A percentile compares a stretch with the other conserved stretches of the same genome.
Conservation (phyloP, 2,329 filamentous ascomycete species). For the Huntiella savannae region DNA sequence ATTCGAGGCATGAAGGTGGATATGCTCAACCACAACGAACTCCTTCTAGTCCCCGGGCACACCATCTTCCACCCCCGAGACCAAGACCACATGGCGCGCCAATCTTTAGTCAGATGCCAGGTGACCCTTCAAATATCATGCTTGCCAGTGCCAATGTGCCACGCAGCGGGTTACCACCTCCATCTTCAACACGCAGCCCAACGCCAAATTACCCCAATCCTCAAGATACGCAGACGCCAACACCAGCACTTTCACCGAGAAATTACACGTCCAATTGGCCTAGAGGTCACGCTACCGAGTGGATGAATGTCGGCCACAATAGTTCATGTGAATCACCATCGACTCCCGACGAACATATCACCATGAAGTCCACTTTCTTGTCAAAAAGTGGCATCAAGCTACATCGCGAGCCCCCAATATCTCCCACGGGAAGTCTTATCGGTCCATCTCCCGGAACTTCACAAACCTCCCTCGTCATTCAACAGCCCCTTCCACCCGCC, state of each 20-base stretch:
- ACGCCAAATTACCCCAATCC: background rate
- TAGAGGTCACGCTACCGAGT: no score
- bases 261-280: background rate
- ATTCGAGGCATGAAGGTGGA: background rate
- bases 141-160: no score
- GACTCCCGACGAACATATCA: no score
- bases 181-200: background rate
- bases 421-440: no score
- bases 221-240: constrained; percentile 4
- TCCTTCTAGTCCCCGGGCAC: background rate
- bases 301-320: no score
- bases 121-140: no score
- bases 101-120: background rate
- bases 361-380: no score
- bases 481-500: background rate
- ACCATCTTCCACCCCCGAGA: background rate
- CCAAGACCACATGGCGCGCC: background rate
- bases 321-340: no score
- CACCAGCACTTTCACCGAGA: background rate
- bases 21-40: background rate
- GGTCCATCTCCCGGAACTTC: background rate
- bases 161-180: no score
- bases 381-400: no score
- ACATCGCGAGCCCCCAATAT: no score
- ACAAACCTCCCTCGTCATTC: background rate